Conservation (phyloP, 345 rosid species). For the Carallia brachiata region DNA sequence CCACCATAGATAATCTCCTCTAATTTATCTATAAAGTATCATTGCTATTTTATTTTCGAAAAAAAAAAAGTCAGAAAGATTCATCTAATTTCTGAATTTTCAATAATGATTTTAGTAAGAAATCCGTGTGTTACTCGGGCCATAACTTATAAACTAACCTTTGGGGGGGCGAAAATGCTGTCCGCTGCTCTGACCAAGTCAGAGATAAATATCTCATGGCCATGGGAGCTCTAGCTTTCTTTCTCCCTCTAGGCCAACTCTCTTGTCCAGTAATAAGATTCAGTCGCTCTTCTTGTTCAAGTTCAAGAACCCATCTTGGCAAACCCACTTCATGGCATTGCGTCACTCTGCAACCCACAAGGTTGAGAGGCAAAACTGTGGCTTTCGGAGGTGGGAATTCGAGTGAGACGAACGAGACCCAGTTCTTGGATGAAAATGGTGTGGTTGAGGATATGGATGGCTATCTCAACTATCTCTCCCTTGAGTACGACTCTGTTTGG, state of each 20-base stretch:
- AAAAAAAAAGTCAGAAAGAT: too few relatives aligned
- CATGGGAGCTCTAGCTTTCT: slow-evolving; percentile 30
- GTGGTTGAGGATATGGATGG: slow-evolving; percentile 82
- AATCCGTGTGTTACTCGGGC: too few relatives aligned
- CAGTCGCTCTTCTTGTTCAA: slow-evolving; percentile 13
- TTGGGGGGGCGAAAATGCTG: too few relatives aligned
- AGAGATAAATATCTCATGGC: background rate
- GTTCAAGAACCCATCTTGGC: slow-evolving; percentile 3
- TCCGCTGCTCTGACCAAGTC: background rate
- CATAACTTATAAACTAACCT: too few relatives aligned
- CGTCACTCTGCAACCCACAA: slow-evolving; percentile 15
- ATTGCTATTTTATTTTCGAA: too few relatives aligned
- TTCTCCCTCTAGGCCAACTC: slow-evolving; percentile 22
- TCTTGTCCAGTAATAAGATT: slow-evolving; percentile 10
- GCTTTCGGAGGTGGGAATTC: slow-evolving; percentile 39
- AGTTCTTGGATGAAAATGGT: slow-evolving; percentile 64
- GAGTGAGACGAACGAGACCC: slow-evolving; percentile 43
- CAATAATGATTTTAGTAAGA: too few relatives aligned
- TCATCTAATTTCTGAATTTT: too few relatives aligned
- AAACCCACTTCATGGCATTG: slow-evolving; percentile 9
- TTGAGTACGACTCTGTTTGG: slow-evolving; percentile 98
- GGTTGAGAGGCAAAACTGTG: slow-evolving; percentile 25
- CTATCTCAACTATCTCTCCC: slow-evolving; percentile 77
- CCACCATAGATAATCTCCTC: too few relatives aligned
- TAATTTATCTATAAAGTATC: too few relatives aligned